Conservation (phyloP, 116 monocot species). For the Thalassia testudinum region DNA sequence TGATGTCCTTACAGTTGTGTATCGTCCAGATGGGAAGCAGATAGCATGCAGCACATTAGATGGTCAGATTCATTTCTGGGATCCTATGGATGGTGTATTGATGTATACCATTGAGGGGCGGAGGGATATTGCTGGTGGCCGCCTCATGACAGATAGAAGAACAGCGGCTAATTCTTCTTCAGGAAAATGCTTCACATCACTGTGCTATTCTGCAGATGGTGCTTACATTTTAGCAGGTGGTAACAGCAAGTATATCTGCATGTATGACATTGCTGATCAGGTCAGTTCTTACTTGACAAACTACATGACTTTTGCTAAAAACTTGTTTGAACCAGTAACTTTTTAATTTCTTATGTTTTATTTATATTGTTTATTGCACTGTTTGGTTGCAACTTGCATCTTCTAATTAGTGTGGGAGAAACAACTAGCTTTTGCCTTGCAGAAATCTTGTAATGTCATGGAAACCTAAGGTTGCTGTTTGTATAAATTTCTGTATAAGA, state of each 20-base stretch:
- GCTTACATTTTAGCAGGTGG: slow-evolving; percentile 96
- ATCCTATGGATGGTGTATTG: slow-evolving; percentile 67
- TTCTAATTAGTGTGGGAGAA: too few species aligned
- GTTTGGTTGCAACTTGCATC: too few species aligned
- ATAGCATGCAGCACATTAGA: slow-evolving; percentile 88
- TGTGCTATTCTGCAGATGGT: slow-evolving; percentile 96
- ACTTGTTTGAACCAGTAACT: too few species aligned
- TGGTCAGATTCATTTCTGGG: slow-evolving; percentile 95
- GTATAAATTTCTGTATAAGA: too few species aligned
- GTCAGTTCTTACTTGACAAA: too few species aligned
- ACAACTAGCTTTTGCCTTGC: too few species aligned
- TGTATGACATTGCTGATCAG: slow-evolving; percentile 97
- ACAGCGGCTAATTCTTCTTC: slow-evolving; percentile 66
- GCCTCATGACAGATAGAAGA: slow-evolving; percentile 90
- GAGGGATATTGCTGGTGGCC: slow-evolving; percentile 87
- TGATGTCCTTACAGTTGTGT: slow-evolving; percentile 87
- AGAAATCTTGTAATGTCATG: too few species aligned
- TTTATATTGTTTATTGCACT: background rate
- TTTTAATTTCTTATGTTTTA: background rate
- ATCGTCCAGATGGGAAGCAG: slow-evolving; percentile 97
- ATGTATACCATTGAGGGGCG: slow-evolving; percentile 94
- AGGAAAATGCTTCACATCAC: slow-evolving; percentile 83
- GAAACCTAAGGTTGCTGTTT: too few species aligned
- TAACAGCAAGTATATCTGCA: slow-evolving; percentile 91
- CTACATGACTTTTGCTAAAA: too few species aligned